phyloP scores from a whole-genome alignment of 176 grass and related monocot genomes.

The Raddia distichophylla region DNA sequence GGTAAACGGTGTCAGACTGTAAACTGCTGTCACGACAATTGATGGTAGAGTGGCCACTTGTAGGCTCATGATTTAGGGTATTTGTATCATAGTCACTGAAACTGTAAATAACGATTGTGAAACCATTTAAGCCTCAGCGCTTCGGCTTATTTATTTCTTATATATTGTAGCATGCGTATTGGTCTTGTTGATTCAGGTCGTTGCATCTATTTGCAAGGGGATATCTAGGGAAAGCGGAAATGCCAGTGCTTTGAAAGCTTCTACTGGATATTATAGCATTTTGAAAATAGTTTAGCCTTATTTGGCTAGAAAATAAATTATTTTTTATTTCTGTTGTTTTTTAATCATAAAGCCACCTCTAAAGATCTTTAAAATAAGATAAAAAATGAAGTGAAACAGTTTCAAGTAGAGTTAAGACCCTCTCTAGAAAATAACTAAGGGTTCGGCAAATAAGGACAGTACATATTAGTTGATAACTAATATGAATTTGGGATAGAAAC shows the following conservation, averaged over 20 bases:
- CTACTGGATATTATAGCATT: background rate
- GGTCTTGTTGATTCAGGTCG: background rate
- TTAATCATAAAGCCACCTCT: no score
- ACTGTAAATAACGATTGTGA: conserved; percentile 40
- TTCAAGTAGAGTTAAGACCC: no score
- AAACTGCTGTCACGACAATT: background rate
- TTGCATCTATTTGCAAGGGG: background rate
- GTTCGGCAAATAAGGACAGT: no score
- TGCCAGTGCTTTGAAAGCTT: background rate
- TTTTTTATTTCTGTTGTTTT: no score
- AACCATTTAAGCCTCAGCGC: background rate
- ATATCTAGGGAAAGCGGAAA: background rate
- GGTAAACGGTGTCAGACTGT: background rate
- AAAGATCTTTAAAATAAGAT: no score
- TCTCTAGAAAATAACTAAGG: no score
- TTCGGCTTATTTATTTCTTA: background rate
- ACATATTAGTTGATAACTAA: no score
- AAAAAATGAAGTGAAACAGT: no score
- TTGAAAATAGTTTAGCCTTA: no score
- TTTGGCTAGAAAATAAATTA: no score
- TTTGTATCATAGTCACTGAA: conserved; percentile 33
- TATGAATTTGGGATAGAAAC: no score
- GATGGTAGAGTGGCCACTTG: conserved; percentile 20
- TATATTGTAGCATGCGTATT: background rate
- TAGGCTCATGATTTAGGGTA: background rate